Base-by-base conservation (phyloP, 768 basidiomycete genomes). In the Boletellus ananas region DNA sequence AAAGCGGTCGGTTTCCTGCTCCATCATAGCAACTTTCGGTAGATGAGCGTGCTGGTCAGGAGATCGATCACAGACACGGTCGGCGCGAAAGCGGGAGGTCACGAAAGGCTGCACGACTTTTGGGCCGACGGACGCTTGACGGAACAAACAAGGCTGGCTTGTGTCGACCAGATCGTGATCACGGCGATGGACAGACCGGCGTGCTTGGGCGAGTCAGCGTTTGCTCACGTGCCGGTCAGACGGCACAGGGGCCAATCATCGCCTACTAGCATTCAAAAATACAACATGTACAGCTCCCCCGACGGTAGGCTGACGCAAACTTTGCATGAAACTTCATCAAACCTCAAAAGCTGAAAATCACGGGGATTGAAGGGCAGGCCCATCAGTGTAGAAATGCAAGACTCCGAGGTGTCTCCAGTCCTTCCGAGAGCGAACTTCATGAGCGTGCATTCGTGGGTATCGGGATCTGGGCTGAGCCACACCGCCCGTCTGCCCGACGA, bases 1-100 rank as follows among this genome's bases (percentile, higher is more conserved):
- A 56, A 89, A 75, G 65, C 81, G 85, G 58, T 85, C 80, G 59
- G 86, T 75, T 72, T 87, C 83, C 62, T 80, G 82, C 34, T 89
- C 84, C 89, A 90, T 90, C 33, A 62, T 48, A 45, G 42, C 48
- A 51, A 55, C 43, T 36, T 38, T 42, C 16, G 9, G 45, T 53
- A 57, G 54, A 58, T 43, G 45, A 34, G 23, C 40, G 43, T 45
- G 60, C 57, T 50, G 37, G 46, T 49, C 45, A 50, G 48, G 57
- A 47, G 48, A 56, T 50, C 57, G 55, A 54, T 58, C 47, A 47
- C 37, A 49, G 39, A 39, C 39, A 27, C 46, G 38, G 21, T 34
- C 17, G 40, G 35, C 17, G 34, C 43, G 37, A 31, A 6, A 27
- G 35, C 33, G 23, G 17, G 17, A 23, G 29, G 14, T 33, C 10